phyloP scores from a whole-genome alignment of 192 early-diverging fungal genomes.

The Gonapodya sp. region DNA sequence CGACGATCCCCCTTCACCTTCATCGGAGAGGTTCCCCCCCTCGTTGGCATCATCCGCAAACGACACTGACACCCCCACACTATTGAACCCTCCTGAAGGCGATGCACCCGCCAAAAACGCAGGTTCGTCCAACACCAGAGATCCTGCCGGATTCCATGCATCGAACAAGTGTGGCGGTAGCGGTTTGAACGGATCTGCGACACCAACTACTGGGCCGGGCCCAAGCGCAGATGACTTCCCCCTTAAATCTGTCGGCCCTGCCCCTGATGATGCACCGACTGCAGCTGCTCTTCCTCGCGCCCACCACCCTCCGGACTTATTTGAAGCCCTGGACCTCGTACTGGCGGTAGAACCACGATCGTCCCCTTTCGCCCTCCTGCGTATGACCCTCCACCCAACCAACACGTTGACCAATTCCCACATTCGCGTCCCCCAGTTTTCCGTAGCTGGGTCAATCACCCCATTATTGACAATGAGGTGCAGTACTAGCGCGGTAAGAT shows the following conservation, averaged over 20 bases:
- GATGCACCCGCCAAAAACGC: not conserved
- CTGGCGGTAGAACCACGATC: not conserved
- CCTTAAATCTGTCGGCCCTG: not conserved
- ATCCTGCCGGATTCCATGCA: not conserved
- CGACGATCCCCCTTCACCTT: not conserved
- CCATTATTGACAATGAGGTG: not conserved
- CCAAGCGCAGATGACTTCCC: not conserved
- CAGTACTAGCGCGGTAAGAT: not conserved
- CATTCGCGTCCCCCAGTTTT: not conserved
- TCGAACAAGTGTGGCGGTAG: not conserved
- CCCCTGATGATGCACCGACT: not conserved
- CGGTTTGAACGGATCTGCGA: not conserved
- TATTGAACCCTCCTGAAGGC: not conserved
- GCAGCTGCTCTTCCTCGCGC: not conserved
- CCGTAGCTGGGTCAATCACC: not conserved
- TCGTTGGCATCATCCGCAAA: not conserved
- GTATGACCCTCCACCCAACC: not conserved
- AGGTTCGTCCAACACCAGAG: not conserved
- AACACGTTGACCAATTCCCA: not conserved
- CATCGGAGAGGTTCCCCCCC: not conserved
- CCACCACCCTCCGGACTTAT: not conserved
- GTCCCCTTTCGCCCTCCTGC: not conserved
- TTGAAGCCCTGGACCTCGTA: not conserved
- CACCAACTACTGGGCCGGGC: not conserved
- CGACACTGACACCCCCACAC: not conserved